Conservation (phyloP, 805 yeast species). For the Komagataella pseudopastoris region DNA sequence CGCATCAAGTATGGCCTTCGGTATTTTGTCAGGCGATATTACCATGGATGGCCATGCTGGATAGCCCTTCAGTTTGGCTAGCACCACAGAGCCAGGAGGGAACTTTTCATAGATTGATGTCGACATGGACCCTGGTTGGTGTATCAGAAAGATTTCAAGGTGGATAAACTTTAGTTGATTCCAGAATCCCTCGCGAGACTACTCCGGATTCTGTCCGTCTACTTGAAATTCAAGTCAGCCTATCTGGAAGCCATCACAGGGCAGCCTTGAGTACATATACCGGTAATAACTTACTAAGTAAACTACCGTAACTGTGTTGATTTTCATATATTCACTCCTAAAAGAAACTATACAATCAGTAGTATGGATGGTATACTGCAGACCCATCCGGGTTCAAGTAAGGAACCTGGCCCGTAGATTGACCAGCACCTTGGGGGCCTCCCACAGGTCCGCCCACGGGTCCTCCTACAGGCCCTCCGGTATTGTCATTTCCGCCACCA, state of each 20-base stretch:
- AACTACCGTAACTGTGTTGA: neutral
- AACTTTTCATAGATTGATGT: constrained; percentile 2
- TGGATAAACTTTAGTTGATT: neutral
- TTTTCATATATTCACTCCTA: neutral
- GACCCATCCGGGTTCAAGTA: neutral
- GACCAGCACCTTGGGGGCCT: neutral
- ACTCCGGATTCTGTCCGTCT: too few species aligned
- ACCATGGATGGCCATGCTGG: constrained; percentile 9
- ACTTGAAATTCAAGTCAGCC: neutral
- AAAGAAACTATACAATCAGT: neutral
- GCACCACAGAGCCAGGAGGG: constrained; percentile 6
- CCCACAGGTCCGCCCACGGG: neutral
- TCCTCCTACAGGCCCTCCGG: neutral
- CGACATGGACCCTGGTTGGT: constrained; percentile 30
- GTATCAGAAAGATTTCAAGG: neutral
- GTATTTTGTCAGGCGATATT: constrained; percentile 5
- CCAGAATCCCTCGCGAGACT: neutral
- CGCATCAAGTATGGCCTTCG: constrained; percentile 2
- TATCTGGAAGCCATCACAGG: neutral
- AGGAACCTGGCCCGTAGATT: neutral
- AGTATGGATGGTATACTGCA: neutral
- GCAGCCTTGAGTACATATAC: neutral
- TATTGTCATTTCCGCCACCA: neutral
- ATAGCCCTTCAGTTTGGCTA: constrained; percentile 7
- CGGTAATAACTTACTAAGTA: neutral